A percentile compares a stretch with the other conserved stretches of the same genome.
These are phyloP conservation scores for Caryopteris hybrid DNA, from an alignment of 305 asterid genomes.

Conservation along the genomic window DNA sequence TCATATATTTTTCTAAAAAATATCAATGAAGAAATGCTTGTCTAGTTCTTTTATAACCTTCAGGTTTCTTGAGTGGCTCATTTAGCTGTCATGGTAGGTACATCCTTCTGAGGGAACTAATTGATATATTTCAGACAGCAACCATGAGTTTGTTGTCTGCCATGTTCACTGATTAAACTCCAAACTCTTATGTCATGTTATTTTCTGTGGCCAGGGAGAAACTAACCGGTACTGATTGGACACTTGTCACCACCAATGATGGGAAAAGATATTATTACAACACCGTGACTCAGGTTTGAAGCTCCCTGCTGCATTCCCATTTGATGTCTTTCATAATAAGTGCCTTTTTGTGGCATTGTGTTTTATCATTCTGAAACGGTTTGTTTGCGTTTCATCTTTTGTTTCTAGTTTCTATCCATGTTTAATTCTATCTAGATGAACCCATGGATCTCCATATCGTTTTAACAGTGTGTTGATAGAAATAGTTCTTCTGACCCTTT, in stretches of 20 bases:
- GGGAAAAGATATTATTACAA: slow-evolving; percentile 87
- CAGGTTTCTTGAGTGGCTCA: background rate
- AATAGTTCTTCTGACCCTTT: background rate
- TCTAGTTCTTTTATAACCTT: background rate
- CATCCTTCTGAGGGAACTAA: slow-evolving; percentile 3
- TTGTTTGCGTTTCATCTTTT: background rate
- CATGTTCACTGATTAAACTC: slow-evolving; percentile 6
- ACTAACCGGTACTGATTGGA: slow-evolving; percentile 87
- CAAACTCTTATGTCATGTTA: slow-evolving; percentile 8
- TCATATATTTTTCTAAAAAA: background rate
- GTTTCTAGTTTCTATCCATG: background rate
- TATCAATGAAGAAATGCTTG: background rate
- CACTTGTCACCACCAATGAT: slow-evolving; percentile 79
- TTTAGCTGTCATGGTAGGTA: background rate
- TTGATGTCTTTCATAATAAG: background rate
- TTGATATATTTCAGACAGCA: background rate
- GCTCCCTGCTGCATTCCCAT: background rate
- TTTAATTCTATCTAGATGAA: background rate
- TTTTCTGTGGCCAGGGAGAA: slow-evolving; percentile 60
- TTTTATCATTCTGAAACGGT: background rate
- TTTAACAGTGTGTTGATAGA: background rate
- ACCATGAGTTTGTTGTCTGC: slow-evolving; percentile 1
- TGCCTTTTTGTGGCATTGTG: background rate
- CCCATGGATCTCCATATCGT: background rate
- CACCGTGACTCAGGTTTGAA: slow-evolving; percentile 60